Evolutionary conservation across 2,329 filamentous ascomycete species (phyloP).

Genomic region (Pleoardoris graminearum): DNA sequence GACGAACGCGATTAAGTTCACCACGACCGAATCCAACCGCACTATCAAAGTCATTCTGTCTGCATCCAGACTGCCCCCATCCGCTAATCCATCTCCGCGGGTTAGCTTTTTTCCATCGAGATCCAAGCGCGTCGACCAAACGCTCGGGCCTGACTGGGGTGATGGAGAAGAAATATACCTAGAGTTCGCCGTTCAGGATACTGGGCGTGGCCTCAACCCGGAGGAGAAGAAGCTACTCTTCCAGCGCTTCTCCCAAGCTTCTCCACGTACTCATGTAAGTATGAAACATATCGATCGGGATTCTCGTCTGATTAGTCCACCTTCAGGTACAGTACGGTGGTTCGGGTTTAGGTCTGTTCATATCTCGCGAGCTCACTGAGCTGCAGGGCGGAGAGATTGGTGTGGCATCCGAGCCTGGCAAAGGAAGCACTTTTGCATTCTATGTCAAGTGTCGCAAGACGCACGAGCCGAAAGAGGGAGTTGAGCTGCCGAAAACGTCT

Average conservation of each 20-base stretch:
- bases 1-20: conserved; percentile 83
- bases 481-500: conserved; percentile 33
- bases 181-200: conserved; percentile 75
- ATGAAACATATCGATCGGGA: no score
- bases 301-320: no score
- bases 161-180: conserved; percentile 67
- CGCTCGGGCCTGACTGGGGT: conserved; percentile 68
- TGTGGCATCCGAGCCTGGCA: conserved; percentile 67
- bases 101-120: conserved; percentile 67
- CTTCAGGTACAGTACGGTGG: conserved; percentile 82
- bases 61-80: conserved; percentile 62
- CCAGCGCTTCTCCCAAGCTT: conserved; percentile 77
- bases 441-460: conserved; percentile 71
- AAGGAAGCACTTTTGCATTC: conserved; percentile 76
- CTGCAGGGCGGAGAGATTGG: conserved; percentile 80
- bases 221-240: conserved; percentile 76
- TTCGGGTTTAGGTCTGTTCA: conserved; percentile 77
- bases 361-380: conserved; percentile 77
- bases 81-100: conserved; percentile 44
- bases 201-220: conserved; percentile 71
- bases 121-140: conserved; percentile 51
- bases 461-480: conserved; percentile 37
- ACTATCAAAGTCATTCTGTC: conserved; percentile 69
- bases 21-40: conserved; percentile 63
- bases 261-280: conserved; percentile 73